These are phyloP conservation scores for Chlorella ohadii DNA, from an alignment of 139 green algal genomes.

Conservation along the genomic window DNA sequence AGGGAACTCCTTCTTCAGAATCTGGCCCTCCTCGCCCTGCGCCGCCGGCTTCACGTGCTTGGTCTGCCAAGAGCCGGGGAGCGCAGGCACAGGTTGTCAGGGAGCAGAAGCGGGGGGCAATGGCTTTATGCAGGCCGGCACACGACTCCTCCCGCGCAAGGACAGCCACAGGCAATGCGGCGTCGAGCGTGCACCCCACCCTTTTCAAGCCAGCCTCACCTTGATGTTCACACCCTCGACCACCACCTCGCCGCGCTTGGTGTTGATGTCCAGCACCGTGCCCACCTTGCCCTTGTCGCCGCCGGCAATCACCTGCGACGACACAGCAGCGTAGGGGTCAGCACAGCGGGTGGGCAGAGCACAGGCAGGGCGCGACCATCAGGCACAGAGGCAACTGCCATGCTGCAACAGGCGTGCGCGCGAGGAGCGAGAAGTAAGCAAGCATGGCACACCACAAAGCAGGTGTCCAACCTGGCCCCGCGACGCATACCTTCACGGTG, in stretches of 20 bases:
- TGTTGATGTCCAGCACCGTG: conserved; percentile 75
- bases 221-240: conserved; percentile 96
- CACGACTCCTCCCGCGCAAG: no score
- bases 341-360: neutral
- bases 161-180: no score
- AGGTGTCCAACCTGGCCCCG: no score
- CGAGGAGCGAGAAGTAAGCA: no score
- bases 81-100: neutral
- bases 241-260: conserved; percentile 87
- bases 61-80: conserved; percentile 34
- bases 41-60: conserved; percentile 81
- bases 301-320: conserved; percentile 84
- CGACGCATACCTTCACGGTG: conserved; percentile 71
- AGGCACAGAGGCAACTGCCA: no score
- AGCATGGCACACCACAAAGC: no score
- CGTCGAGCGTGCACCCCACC: no score
- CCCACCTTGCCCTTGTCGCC: conserved; percentile 96
- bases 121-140: no score
- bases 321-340: neutral
- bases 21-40: conserved; percentile 86
- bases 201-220: conserved; percentile 21
- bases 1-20: conserved; percentile 86
- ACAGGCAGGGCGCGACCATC: no score
- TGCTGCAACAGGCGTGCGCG: no score
- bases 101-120: no score